Conservation (phyloP, 495 filamentous ascomycete species). For the Aspergillus carlsbadensis region DNA sequence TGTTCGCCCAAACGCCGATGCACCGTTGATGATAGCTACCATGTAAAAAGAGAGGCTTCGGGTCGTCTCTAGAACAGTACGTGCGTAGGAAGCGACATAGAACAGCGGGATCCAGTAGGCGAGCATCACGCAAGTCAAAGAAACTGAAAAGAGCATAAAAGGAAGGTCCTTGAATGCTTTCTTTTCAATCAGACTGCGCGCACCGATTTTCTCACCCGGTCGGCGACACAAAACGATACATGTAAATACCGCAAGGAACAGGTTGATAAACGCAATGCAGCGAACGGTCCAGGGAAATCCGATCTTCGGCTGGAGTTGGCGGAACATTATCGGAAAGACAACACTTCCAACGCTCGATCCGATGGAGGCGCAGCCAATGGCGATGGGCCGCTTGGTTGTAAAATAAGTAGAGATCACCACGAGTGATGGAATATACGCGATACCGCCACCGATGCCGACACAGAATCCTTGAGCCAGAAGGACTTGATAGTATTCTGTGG, state of each 20-base stretch:
- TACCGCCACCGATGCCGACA: slow-evolving; percentile 41
- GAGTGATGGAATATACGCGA: slow-evolving; percentile 42
- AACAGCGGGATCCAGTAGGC: slow-evolving; percentile 46
- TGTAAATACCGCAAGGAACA: slow-evolving; percentile 41
- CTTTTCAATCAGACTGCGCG: slow-evolving; percentile 30
- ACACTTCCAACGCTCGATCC: slow-evolving; percentile 48
- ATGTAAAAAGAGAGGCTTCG: slow-evolving; percentile 41
- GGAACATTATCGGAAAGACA: slow-evolving; percentile 55
- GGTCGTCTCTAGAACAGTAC: slow-evolving; percentile 14
- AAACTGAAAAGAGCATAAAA: slow-evolving; percentile 34
- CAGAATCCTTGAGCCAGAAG: slow-evolving; percentile 41
- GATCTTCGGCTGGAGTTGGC: slow-evolving; percentile 43
- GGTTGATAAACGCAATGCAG: slow-evolving; percentile 51
- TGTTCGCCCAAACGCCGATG: slow-evolving; percentile 45
- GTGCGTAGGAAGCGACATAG: slow-evolving; percentile 35
- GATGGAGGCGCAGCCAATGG: slow-evolving; percentile 44
- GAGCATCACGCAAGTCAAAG: slow-evolving; percentile 31
- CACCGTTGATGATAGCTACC: slow-evolving; percentile 47
- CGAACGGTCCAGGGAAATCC: slow-evolving; percentile 56
- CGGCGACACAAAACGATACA: slow-evolving; percentile 32
- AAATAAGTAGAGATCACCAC: slow-evolving; percentile 45
- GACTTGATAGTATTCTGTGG: slow-evolving; percentile 36
- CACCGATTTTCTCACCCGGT: slow-evolving; percentile 23
- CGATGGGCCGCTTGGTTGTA: slow-evolving; percentile 38
- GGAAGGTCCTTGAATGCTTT: slow-evolving; percentile 34